Evolutionary conservation across 371 early-diverging fungal genomes (phyloP).

Genomic region (Parasitella parasitica): DNA sequence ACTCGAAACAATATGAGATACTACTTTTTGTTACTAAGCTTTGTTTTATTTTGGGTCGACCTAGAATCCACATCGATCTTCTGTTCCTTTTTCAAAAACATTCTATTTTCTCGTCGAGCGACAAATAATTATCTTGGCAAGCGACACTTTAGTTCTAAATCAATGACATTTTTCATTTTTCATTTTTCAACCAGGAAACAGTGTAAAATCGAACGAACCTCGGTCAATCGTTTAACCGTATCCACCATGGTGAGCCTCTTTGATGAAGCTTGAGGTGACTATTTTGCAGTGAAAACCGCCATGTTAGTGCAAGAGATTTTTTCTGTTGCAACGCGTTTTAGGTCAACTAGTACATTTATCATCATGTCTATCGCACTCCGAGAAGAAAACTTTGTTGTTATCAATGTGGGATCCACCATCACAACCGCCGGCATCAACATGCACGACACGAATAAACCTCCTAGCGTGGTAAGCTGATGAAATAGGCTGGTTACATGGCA

Average conservation of each 20-base stretch:
- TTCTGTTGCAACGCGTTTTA: conserved; percentile 7
- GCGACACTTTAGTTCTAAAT: too few species aligned
- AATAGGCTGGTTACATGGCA: neutral
- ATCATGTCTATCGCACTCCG: conserved; percentile 52
- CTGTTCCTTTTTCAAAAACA: too few species aligned
- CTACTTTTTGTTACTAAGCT: too few species aligned
- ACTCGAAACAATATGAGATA: too few species aligned
- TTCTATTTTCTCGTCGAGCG: too few species aligned
- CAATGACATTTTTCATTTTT: too few species aligned
- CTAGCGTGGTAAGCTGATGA: conserved; percentile 47
- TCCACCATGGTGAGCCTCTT: neutral
- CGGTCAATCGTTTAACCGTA: neutral
- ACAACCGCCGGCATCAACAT: conserved; percentile 71
- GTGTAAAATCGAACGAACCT: neutral
- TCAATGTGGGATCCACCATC: conserved; percentile 68
- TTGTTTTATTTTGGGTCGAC: neutral
- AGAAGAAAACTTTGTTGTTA: conserved; percentile 76
- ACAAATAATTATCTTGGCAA: too few species aligned
- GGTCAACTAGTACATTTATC: neutral
- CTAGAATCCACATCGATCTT: too few species aligned
- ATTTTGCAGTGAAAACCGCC: neutral
- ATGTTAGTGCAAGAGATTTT: neutral
- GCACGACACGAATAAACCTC: conserved; percentile 70
- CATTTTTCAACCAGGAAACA: too few species aligned
- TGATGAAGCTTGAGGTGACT: neutral